These are phyloP conservation scores for Silene coronaria DNA, from an alignment of 179 eudicot genomes.

Conservation along the genomic window DNA sequence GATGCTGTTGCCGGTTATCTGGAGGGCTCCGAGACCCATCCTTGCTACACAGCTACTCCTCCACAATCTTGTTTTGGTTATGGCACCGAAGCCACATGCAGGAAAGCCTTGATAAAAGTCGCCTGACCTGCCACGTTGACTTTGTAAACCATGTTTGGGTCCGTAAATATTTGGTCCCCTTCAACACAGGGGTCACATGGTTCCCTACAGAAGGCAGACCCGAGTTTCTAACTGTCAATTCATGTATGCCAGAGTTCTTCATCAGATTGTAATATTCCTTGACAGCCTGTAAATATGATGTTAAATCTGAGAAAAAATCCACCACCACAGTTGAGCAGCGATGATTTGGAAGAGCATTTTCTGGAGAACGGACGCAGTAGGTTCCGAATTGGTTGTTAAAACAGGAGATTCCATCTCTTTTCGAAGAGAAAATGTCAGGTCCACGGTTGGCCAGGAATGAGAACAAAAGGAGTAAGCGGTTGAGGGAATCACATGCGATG, in stretches of 20 bases:
- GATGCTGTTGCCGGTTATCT: constrained; percentile 40
- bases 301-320: not conserved
- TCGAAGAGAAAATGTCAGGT: too few relatives aligned
- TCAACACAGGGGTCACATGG: constrained; percentile 22
- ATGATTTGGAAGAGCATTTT: too few relatives aligned
- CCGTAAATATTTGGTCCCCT: constrained; percentile 31
- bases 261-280: constrained; percentile 44
- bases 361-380: too few relatives aligned
- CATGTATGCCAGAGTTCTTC: constrained; percentile 21
- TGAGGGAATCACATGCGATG: too few relatives aligned
- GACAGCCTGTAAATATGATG: constrained; percentile 52
- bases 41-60: constrained; percentile 32
- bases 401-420: too few relatives aligned
- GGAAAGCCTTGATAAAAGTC: constrained; percentile 55
- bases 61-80: constrained; percentile 35
- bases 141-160: constrained; percentile 46
- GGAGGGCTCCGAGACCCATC: constrained; percentile 36
- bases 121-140: constrained; percentile 57
- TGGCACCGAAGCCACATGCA: constrained; percentile 63
- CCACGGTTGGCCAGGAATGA: too few relatives aligned
- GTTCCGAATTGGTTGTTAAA: too few relatives aligned
- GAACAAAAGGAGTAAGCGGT: too few relatives aligned
- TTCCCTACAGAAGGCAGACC: constrained; percentile 25
- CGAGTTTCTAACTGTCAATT: constrained; percentile 22
- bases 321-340: too few relatives aligned